Conservation (phyloP, 2,329 filamentous ascomycete species). For the Colletotrichum lupini region DNA sequence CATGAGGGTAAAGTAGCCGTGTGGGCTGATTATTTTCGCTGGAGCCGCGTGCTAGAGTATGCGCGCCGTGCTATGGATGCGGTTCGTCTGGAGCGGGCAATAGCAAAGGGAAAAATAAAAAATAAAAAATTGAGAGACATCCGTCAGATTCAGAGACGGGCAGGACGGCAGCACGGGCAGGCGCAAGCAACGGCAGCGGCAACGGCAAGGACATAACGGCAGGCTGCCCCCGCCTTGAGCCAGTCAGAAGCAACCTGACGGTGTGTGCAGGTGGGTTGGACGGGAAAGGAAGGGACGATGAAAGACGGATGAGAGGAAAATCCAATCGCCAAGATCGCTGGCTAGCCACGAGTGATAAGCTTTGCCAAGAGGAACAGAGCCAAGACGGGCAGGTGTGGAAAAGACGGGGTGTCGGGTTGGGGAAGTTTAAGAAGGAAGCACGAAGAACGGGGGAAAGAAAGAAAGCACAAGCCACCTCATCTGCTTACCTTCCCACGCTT, state of each 20-base stretch:
- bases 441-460: neutral
- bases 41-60: neutral
- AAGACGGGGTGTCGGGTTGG: conserved; percentile 31
- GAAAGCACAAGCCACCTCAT: neutral
- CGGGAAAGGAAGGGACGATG: conserved; percentile 4
- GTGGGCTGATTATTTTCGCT: neutral
- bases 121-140: neutral
- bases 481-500: too few relatives aligned
- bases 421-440: conserved; percentile 6
- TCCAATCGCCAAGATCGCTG: conserved; percentile 26
- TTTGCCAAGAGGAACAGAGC: conserved; percentile 47
- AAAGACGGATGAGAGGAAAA: conserved; percentile 1
- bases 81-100: conserved; percentile 21
- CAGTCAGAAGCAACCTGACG: conserved; percentile 1
- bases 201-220: neutral
- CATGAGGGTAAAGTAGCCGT: neutral
- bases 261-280: neutral
- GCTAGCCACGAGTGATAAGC: conserved; percentile 47
- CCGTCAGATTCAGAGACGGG: neutral
- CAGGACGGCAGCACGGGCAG: neutral
- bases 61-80: neutral
- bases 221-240: neutral
- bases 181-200: neutral
- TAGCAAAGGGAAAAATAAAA: too few relatives aligned
- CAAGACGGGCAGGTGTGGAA: conserved; percentile 38